Evolutionary conservation across 495 filamentous ascomycete genomes (phyloP).

Genomic region (Neurospora sp.): DNA sequence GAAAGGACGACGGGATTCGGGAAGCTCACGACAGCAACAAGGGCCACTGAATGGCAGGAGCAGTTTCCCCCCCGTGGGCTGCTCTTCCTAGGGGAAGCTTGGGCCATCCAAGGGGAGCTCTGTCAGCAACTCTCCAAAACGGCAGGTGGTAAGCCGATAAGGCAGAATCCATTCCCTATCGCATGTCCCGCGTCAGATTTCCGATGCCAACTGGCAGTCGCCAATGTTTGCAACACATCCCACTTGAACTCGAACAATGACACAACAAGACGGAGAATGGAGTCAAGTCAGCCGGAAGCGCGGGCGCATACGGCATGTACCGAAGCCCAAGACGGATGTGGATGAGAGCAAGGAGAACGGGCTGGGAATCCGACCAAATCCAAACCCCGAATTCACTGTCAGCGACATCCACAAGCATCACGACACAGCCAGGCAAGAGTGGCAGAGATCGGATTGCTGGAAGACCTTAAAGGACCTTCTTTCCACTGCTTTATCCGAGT

Average conservation of each 20-base stretch:
- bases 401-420: conserved; percentile 16
- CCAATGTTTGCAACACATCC: background rate
- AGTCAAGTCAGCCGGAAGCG: conserved; percentile 20
- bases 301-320: conserved; percentile 12
- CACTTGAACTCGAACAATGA: conserved; percentile 1
- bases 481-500: conserved; percentile 1
- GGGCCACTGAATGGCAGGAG: background rate
- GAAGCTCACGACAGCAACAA: background rate
- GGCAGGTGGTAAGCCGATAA: conserved; percentile 6
- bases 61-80: background rate
- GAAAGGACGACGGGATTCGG: background rate
- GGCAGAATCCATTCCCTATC: conserved; percentile 7
- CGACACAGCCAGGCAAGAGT: conserved; percentile 7
- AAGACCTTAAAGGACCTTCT: conserved; percentile 5
- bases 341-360: conserved; percentile 2
- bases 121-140: background rate
- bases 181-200: background rate
- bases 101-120: background rate
- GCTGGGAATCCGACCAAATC: conserved; percentile 11
- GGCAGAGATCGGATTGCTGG: conserved; percentile 14
- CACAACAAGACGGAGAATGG: conserved; percentile 12
- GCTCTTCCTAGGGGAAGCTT: background rate
- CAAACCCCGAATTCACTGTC: conserved; percentile 17
- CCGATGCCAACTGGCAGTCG: background rate
- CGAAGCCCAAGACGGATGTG: background rate